phyloP scores from a whole-genome alignment of 768 basidiomycete genomes.

The Suillus plorans region DNA sequence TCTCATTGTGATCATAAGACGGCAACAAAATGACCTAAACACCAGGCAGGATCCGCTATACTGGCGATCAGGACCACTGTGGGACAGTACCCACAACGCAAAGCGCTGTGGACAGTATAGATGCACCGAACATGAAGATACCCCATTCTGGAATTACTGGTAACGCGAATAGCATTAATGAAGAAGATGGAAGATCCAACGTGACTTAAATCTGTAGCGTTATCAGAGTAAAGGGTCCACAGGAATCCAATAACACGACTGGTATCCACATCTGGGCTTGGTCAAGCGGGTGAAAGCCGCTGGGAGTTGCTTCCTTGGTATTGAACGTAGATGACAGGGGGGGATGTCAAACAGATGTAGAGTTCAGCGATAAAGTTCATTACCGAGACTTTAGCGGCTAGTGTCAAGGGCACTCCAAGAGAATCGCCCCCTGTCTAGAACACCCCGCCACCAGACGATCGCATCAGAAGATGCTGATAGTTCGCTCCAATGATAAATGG shows the following conservation, averaged over 20 bases:
- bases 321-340: not conserved
- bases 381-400: constrained; percentile 18
- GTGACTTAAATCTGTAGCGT: not conserved
- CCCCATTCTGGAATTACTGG: constrained; percentile 5
- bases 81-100: constrained; percentile 3
- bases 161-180: constrained; percentile 2
- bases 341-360: not conserved
- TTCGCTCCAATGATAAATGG: constrained; percentile 25
- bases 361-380: constrained; percentile 18
- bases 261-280: not conserved
- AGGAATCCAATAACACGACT: not conserved
- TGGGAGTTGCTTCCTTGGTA: not conserved
- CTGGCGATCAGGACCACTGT: constrained; percentile 1
- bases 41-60: not conserved
- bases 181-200: constrained; percentile 6
- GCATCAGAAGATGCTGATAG: constrained; percentile 28
- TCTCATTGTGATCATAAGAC: not conserved
- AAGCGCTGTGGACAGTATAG: constrained; percentile 1
- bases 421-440: constrained; percentile 13
- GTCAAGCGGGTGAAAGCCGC: not conserved
- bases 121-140: not conserved
- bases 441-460: constrained; percentile 21
- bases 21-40: not conserved
- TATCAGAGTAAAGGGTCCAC: not conserved
- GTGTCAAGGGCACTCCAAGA: constrained; percentile 5